A percentile compares a stretch with the other conserved stretches of the same genome.
Conservation (phyloP, 345 rosid species). For the Euphorbia tirucalli region DNA sequence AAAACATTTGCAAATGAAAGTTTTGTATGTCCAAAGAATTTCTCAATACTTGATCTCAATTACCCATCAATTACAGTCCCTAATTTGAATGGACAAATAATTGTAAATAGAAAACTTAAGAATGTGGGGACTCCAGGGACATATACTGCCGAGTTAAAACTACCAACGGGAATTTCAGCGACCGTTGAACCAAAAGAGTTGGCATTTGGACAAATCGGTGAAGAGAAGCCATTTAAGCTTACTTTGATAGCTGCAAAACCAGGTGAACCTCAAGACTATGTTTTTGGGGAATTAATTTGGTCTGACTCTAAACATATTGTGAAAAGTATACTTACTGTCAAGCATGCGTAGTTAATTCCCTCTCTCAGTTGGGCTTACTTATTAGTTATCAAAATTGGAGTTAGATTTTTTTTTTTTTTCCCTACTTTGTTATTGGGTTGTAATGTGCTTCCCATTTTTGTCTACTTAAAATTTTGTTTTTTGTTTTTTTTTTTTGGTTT, state of each 20-base stretch:
- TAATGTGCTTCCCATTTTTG: too few relatives aligned
- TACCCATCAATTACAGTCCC: conserved; percentile 45
- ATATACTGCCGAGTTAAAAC: neutral
- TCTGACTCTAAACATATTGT: conserved; percentile 8
- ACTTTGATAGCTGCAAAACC: neutral
- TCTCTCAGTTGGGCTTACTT: too few relatives aligned
- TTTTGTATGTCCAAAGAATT: conserved; percentile 23
- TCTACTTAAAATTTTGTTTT: too few relatives aligned
- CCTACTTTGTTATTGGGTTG: too few relatives aligned
- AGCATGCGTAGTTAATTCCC: neutral
- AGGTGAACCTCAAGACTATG: neutral
- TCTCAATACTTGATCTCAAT: conserved; percentile 38
- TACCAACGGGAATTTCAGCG: neutral
- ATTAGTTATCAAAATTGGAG: too few relatives aligned
- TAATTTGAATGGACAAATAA: neutral
- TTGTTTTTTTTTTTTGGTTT: too few relatives aligned
- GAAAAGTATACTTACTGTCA: neutral
- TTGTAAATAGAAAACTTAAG: conserved; percentile 5
- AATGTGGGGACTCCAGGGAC: conserved; percentile 13
- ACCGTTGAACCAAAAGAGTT: conserved; percentile 10
- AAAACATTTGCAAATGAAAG: neutral
- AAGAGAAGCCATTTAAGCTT: conserved; percentile 9
- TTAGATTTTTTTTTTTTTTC: too few relatives aligned
- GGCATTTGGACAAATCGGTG: neutral
- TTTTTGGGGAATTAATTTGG: conserved; percentile 14